Percentiles rank a stretch among this genome's conserved stretches.
These are phyloP conservation scores for Acer saccharum DNA, from an alignment of 345 rosid genomes.

Conservation along the genomic window DNA sequence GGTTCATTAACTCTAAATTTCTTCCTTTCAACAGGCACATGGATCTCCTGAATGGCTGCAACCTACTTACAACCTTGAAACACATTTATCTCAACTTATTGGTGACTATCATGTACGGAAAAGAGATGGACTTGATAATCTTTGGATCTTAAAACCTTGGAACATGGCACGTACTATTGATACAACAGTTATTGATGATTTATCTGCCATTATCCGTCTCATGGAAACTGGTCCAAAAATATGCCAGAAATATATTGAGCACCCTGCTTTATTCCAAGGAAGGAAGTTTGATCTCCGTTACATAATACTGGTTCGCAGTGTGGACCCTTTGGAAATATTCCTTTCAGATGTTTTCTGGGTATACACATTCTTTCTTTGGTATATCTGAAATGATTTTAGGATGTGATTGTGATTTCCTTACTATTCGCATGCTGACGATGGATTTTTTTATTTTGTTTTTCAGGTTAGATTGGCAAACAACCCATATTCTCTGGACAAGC, in stretches of 20 bases:
- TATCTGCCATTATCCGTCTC: slow-evolving; percentile 82
- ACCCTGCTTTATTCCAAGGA: slow-evolving; percentile 79
- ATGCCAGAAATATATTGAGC: slow-evolving; percentile 96
- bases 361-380: slow-evolving; percentile 19
- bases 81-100: slow-evolving; percentile 70
- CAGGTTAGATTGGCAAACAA: slow-evolving; percentile 94
- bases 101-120: slow-evolving; percentile 74
- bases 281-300: slow-evolving; percentile 90
- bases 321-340: slow-evolving; percentile 78
- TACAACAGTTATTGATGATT: slow-evolving; percentile 76
- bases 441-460: slow-evolving; percentile 24
- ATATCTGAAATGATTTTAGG: slow-evolving; percentile 1
- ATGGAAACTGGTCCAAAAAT: slow-evolving; percentile 99
- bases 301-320: slow-evolving; percentile 68
- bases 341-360: slow-evolving; percentile 92
- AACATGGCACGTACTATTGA: slow-evolving; percentile 98
- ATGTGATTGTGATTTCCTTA: background rate
- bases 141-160: slow-evolving; percentile 99
- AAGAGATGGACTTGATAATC: slow-evolving; percentile 61
- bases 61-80: slow-evolving; percentile 88
- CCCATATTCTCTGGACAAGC: slow-evolving; percentile 71
- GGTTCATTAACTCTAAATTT: slow-evolving; percentile 17
- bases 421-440: background rate
- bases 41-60: slow-evolving; percentile 91
- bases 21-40: slow-evolving; percentile 54